Evolutionary conservation across 306 rosid genomes (phyloP).

Genomic region (Styphnolobium japonicum): DNA sequence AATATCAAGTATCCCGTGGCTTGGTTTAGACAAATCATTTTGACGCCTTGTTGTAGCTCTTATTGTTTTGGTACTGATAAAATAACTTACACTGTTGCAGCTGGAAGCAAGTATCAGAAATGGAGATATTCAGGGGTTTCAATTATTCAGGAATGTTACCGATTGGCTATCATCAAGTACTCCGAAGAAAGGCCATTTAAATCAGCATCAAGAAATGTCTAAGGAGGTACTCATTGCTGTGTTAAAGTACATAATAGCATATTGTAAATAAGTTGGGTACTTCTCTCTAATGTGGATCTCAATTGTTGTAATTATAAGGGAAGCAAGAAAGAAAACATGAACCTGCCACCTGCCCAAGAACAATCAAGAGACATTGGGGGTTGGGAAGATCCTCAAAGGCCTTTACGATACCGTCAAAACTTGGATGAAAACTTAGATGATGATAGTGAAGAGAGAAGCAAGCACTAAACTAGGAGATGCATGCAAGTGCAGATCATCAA

Average conservation of each 20-base stretch:
- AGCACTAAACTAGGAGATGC: constrained; percentile 14
- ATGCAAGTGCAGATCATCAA: not conserved
- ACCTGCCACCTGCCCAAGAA: constrained; percentile 55
- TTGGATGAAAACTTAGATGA: constrained; percentile 29
- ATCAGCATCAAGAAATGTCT: constrained; percentile 37
- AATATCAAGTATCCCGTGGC: not conserved
- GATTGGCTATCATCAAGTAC: constrained; percentile 35
- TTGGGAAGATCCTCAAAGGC: constrained; percentile 37
- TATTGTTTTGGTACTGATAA: not conserved
- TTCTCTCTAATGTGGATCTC: constrained; percentile 17
- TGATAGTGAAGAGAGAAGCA: constrained; percentile 21
- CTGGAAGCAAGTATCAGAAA: constrained; percentile 79
- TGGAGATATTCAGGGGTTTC: constrained; percentile 83
- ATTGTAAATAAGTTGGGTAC: not conserved
- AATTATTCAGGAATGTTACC: constrained; percentile 48
- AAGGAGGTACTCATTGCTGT: constrained; percentile 41
- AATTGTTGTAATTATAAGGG: constrained; percentile 41
- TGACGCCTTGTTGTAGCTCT: not conserved
- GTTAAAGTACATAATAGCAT: not conserved
- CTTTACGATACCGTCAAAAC: constrained; percentile 15
- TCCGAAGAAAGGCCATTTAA: constrained; percentile 26
- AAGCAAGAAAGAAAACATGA: constrained; percentile 36
- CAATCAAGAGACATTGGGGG: constrained; percentile 41
- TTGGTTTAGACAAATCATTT: constrained; percentile 11
- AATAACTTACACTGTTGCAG: constrained; percentile 37